phyloP scores from a whole-genome alignment of 1,284 basidiomycete genomes.

The Ceratobasidium sp. region DNA sequence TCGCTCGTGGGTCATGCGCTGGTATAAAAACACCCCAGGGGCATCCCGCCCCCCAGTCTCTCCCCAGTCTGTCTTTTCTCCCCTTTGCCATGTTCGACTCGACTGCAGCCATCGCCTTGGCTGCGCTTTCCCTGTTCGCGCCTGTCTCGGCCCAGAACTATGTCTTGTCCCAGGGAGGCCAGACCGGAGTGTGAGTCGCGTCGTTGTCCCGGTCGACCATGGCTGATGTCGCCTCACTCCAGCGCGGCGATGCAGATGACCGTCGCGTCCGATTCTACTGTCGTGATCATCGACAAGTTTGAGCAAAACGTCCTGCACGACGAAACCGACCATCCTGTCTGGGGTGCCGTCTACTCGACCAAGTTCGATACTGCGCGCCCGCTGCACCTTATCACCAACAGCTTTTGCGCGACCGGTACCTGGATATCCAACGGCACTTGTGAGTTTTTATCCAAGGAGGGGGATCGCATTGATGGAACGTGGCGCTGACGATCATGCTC shows the following conservation, averaged over 20 bases:
- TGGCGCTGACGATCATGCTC: constrained; percentile 3
- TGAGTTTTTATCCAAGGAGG: constrained; percentile 13
- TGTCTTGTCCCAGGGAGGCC: constrained; percentile 22
- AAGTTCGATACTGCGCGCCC: constrained; percentile 70
- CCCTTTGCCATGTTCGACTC: background rate
- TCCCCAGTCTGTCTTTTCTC: background rate
- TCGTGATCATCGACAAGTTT: constrained; percentile 82
- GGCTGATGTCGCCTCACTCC: background rate
- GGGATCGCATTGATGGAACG: too few relatives aligned
- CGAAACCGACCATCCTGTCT: constrained; percentile 62
- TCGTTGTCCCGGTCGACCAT: background rate
- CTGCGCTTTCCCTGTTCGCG: background rate
- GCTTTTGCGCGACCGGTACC: constrained; percentile 85
- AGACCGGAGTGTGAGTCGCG: constrained; percentile 24
- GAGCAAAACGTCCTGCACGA: constrained; percentile 81
- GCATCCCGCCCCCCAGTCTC: background rate
- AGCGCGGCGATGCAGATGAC: constrained; percentile 78
- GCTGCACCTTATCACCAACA: constrained; percentile 77
- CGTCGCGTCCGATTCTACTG: constrained; percentile 75
- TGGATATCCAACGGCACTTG: constrained; percentile 77
- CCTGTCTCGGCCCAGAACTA: constrained; percentile 6
- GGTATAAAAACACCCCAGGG: too few relatives aligned
- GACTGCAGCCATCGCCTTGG: background rate
- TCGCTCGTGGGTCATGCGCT: too few relatives aligned
- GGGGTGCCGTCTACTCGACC: constrained; percentile 79